Evolutionary conservation across 129 eudicot species (phyloP), one percentile per base, ranked within the genome.

Genomic region (Saposhnikovia divaricata): DNA sequence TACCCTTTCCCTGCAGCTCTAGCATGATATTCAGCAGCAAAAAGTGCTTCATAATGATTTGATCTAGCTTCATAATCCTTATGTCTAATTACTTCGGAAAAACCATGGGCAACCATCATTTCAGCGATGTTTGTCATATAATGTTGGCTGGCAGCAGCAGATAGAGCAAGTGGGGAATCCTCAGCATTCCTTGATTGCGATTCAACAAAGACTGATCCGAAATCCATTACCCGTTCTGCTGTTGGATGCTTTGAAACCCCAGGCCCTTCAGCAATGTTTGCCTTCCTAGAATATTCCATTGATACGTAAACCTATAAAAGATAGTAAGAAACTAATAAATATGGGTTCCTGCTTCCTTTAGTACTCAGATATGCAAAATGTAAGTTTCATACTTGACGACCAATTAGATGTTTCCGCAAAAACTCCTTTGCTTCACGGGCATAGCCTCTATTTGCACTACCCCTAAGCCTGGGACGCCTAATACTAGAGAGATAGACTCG

Each of bases 241-340:
- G 10, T 31, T 1, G 86, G 75, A 19, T 86, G 89, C 74, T 89
- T 72, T 55, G 89, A 82, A 66, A 86, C 86, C 82, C 78, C 86
- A 39, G 89, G 76, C 79, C 94, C 95, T 28, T 87, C 97, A 10
- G 90, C 89, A 71, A 84, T 15, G 18, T 89, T 80, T 66, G 92
- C 93, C 87, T 92, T 95, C 85, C 99, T 85, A 43, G 97, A 92
- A 83, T 95, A 95, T 72, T 95, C 99, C 97, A 95, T 90, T 43
- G 96, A 87, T 83, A 95, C 96, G 81, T 95, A 87, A 79, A 95
- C 99, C 98, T 95, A 82, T 45, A 72, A 48, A 25, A 27, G 46
- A 50, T 75, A 47, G 46, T 43, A 82, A 69, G 19, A 55, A 4
- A 31, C 1, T 14, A 57, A 0, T 53, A 21, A 65, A 11, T n/a